Percentiles rank a stretch among this genome's conserved stretches.
phyloP scores from a whole-genome alignment of 116 monocot genomes.

The Trichopus zeylanicus region DNA sequence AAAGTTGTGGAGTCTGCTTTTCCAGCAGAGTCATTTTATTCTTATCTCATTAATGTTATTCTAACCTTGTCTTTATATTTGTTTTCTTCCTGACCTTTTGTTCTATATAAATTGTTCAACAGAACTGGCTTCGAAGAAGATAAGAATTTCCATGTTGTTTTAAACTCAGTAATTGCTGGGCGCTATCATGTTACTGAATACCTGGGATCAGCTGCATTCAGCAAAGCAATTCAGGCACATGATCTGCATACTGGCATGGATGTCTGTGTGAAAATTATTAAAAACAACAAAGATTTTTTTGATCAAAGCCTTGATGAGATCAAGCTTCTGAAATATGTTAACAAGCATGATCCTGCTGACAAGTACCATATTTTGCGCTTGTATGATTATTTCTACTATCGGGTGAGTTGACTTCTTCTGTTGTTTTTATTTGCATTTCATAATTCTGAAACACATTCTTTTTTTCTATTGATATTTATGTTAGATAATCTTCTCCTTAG shows the following conservation, averaged over 20 bases:
- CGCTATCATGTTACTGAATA: slow-evolving; percentile 96
- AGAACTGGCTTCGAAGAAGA: slow-evolving; percentile 99
- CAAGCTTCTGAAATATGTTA: slow-evolving; percentile 95
- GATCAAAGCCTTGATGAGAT: slow-evolving; percentile 99
- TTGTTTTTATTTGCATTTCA: background rate
- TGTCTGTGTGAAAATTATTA: slow-evolving; percentile 98
- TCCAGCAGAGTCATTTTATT: no score
- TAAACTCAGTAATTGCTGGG: slow-evolving; percentile 94
- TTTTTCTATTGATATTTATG: no score
- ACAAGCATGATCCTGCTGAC: slow-evolving; percentile 96
- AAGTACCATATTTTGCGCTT: slow-evolving; percentile 87
- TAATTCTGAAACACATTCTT: no score
- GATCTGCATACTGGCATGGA: slow-evolving; percentile 96
- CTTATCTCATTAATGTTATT: no score
- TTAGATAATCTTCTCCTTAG: no score
- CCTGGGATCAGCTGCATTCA: slow-evolving; percentile 96
- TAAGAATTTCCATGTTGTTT: slow-evolving; percentile 86
- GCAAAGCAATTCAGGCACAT: slow-evolving; percentile 98
- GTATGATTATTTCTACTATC: slow-evolving; percentile 97
- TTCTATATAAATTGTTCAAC: slow-evolving; percentile 3
- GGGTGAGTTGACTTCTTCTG: slow-evolving; percentile 40
- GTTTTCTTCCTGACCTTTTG: background rate
- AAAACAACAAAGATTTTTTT: slow-evolving; percentile 99
- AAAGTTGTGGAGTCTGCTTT: background rate
- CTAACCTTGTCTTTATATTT: background rate